Evolutionary conservation across 2,329 filamentous ascomycete species (phyloP), one percentile per base, ranked within the genome.

Genomic region (Coniella lustricola): DNA sequence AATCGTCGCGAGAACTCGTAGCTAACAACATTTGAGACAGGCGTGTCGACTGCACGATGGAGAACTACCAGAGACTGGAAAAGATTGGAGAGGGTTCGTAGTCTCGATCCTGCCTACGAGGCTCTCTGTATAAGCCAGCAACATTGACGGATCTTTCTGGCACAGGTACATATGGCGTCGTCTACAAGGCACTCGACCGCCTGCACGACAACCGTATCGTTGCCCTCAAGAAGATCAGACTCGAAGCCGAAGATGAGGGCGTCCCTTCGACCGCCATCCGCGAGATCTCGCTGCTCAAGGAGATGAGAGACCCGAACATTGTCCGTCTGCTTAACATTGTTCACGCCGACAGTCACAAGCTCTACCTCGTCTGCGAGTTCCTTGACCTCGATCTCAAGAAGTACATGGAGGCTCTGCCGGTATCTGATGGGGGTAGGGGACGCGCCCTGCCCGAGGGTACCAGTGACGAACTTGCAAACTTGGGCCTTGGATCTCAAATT

Each of bases 161-260:
- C 9, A 10, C 54, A 93, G 88, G 88, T 60, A 94, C 88, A 7
- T 94, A 94, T 64, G 88, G 89, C 64, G 88, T 94, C 53, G 88
- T 94, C 56, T 94, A 94, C 80, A 94, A 94, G 69, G 88, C 88
- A 50, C 81, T 84, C 57, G 88, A 94, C 65, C 82, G 93, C 53
- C 79, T 79, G 53, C 82, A 88, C 60, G 77, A 78, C 56, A 85
- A 85, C 59, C 84, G 86, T 59, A 90, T 94, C 59, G 88, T 95
- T 54, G 88, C 88, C 12, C 74, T 95, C 59, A 95, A 95, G 76
- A 94, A 94, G 73, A 95, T 94, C 63, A 84, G 88, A 54, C 84
- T 95, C 57, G 89, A 94, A 64, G 87, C 87, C 55, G 89, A 95
- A 72, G 88, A 94, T 72, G 88, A 95, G 64, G 88, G 88, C 56